phyloP scores from a whole-genome alignment of 2,329 filamentous ascomycete genomes.

The Ceratocystis lukuohia region DNA sequence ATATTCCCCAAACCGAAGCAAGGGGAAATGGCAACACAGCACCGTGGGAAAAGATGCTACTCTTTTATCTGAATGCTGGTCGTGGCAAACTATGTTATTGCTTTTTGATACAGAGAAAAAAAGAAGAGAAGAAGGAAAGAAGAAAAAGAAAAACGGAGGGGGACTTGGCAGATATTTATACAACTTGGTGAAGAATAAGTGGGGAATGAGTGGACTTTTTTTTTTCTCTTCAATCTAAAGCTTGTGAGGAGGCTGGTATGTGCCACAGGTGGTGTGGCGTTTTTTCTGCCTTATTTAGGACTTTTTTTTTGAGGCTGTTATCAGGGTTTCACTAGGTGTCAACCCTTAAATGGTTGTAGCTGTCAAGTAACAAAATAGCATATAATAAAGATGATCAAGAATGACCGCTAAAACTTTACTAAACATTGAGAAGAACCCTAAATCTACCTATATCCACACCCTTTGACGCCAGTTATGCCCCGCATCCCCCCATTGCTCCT shows the following conservation, averaged over 20 bases:
- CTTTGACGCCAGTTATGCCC: slow-evolving; percentile 35
- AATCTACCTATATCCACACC: not conserved
- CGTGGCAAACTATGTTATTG: slow-evolving; percentile 20
- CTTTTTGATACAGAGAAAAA: slow-evolving; percentile 20
- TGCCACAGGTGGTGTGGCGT: not conserved
- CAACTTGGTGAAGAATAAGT: not conserved
- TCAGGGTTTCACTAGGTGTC: not conserved
- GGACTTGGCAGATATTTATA: slow-evolving; percentile 15
- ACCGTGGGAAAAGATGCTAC: slow-evolving; percentile 16
- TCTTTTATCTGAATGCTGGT: slow-evolving; percentile 18
- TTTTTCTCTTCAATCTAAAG: not conserved
- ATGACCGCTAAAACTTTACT: too few species aligned
- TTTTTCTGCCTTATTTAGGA: not conserved
- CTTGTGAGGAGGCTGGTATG: not conserved
- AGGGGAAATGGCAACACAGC: slow-evolving; percentile 20
- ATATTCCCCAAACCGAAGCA: slow-evolving; percentile 16
- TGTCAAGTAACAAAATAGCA: not conserved
- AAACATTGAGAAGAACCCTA: too few species aligned
- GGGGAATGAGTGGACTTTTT: not conserved
- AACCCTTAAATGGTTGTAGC: not conserved
- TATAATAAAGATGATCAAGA: too few species aligned
- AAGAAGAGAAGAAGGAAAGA: slow-evolving; percentile 17
- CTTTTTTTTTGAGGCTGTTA: not conserved
- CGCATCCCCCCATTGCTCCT: slow-evolving; percentile 47
- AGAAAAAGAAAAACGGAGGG: slow-evolving; percentile 8